Percentiles rank a stretch among this genome's conserved stretches.
Conservation (phyloP, 768 basidiomycete species). For the Tulasnella sp. region DNA sequence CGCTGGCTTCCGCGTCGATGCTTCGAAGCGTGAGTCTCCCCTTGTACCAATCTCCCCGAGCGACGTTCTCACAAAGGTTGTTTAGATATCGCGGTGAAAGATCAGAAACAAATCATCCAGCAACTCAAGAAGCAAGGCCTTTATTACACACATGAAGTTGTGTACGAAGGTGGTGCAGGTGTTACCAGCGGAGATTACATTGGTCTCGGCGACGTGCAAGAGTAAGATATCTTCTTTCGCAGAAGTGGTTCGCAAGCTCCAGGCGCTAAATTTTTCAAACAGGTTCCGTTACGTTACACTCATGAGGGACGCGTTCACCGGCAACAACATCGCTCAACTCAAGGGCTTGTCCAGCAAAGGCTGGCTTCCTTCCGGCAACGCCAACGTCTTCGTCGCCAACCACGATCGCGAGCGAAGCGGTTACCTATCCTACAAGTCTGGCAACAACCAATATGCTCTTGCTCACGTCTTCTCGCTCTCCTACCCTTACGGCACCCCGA, state of each 20-base stretch:
- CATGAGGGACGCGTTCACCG: slow-evolving; percentile 40
- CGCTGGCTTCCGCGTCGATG: slow-evolving; percentile 8
- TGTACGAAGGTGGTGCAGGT: slow-evolving; percentile 39
- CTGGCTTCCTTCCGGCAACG: slow-evolving; percentile 42
- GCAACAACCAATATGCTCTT: not conserved
- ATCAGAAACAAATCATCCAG: slow-evolving; percentile 18
- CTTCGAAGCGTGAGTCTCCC: slow-evolving; percentile 11
- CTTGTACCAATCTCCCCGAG: not conserved
- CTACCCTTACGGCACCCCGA: slow-evolving; percentile 55
- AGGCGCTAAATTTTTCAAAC: not conserved
- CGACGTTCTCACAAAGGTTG: not conserved
- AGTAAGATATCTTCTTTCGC: slow-evolving; percentile 26
- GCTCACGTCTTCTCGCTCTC: slow-evolving; percentile 3
- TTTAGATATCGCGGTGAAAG: slow-evolving; percentile 41
- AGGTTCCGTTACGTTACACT: slow-evolving; percentile 49
- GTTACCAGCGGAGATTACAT: slow-evolving; percentile 45
- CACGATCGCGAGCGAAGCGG: slow-evolving; percentile 10
- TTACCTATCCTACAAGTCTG: not conserved
- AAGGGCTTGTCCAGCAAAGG: slow-evolving; percentile 25
- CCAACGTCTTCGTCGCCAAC: slow-evolving; percentile 47
- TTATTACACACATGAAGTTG: slow-evolving; percentile 16
- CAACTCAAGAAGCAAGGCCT: not conserved
- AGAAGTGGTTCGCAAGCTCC: not conserved
- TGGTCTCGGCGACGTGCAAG: slow-evolving; percentile 41
- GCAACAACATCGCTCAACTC: slow-evolving; percentile 23